These are phyloP conservation scores for Saccharum spontaneum DNA, from an alignment of 176 grass and related monocot species.

Conservation along the genomic window DNA sequence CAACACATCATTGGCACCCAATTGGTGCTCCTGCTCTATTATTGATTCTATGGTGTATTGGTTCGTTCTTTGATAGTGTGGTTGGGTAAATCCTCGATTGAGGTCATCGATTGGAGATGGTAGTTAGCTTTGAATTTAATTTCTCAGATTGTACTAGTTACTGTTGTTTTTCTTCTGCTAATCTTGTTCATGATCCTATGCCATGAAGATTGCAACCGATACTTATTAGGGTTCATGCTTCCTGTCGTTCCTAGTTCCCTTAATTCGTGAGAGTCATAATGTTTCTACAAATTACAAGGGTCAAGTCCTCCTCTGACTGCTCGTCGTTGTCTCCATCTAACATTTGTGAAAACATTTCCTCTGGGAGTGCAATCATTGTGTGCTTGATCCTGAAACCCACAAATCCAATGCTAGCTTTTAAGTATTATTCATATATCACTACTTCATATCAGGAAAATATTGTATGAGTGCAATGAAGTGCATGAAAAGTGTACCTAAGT, in stretches of 20 bases:
- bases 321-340: constrained; percentile 54
- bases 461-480: too few species aligned
- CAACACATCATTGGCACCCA: not conserved
- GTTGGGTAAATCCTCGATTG: not conserved
- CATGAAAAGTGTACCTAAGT: too few species aligned
- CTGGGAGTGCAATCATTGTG: constrained; percentile 46
- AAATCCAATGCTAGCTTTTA: too few species aligned
- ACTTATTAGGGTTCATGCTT: too few species aligned
- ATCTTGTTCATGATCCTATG: too few species aligned
- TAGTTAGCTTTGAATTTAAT: too few species aligned
- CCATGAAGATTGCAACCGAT: too few species aligned
- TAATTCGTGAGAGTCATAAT: constrained; percentile 76
- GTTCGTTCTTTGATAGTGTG: not conserved
- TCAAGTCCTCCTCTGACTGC: constrained; percentile 63
- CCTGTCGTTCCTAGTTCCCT: too few species aligned
- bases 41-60: not conserved
- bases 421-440: too few species aligned
- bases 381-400: constrained; percentile 62
- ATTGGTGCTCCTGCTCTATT: not conserved
- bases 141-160: not conserved
- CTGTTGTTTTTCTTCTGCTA: too few species aligned
- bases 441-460: too few species aligned
- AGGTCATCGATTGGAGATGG: not conserved
- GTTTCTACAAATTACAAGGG: constrained; percentile 71
- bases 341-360: constrained; percentile 70